Base-by-base conservation (phyloP, 495 filamentous ascomycete species). In the Aspergillus cristatus region DNA sequence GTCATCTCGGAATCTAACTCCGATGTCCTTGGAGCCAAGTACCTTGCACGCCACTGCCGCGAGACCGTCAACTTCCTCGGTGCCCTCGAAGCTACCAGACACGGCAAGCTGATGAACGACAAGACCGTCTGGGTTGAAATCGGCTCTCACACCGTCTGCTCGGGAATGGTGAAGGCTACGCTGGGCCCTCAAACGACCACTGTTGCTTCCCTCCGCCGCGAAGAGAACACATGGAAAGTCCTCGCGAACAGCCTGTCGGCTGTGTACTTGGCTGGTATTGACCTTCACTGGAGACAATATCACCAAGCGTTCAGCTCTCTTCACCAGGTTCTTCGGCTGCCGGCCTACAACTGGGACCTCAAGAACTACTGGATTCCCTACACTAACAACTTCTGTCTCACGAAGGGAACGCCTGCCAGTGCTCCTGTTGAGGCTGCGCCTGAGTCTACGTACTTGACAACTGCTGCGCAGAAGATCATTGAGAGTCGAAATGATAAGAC, bases 341-440 rank as follows among this genome's bases (percentile, higher is more conserved):
- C 86, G 13, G 58, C 73, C 3, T 94, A 94, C 50, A 74, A 72
- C 7, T 94, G 80, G 63, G 82, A 91, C 41, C 58, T 78, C 22
- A 89, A 87, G 67, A 79, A 82, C 46, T 86, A 87, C 57, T 91
- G 86, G 86, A 74, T 89, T 14, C 68, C 79, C 10, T 89, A 89
- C 55, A 69, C 66, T 11, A 78, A 82, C 40, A 63, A 74, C 44
- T 76, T 68, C 56, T 69, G 53, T 20, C 49, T 76, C 15, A 46
- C 48, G 7, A 74, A 72, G 45, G 67, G 67, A 28, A 8, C 20
- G 20, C 53, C 58, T 22, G 45, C 50, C 1, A 44, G 42, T 6
- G 40, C 50, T 16, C 46, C 44, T 0, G 38, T 39, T 29, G 51
- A 56, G 41, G 40, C 60, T 2, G 47, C 53, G 2, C 46, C 65